Evolutionary conservation across 1,284 basidiomycete genomes (phyloP).

Genomic region (Rhodotorula sp.): DNA sequence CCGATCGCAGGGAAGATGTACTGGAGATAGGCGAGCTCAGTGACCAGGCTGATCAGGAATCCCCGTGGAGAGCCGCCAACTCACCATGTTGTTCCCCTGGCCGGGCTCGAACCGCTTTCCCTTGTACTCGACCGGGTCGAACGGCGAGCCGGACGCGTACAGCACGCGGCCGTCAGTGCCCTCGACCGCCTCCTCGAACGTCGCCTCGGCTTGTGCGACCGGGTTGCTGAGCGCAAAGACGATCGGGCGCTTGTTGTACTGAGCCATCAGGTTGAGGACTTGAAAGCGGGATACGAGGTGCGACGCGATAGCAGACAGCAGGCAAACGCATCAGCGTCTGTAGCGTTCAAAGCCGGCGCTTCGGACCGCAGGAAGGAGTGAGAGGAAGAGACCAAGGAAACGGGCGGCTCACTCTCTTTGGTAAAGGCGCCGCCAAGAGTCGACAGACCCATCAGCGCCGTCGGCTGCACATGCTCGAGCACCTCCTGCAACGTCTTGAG

Average conservation of each 20-base stretch:
- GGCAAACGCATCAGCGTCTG: no score
- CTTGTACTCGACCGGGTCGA: constrained; percentile 64
- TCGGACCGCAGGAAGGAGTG: background rate
- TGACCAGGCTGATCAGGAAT: no score
- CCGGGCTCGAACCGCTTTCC: constrained; percentile 70
- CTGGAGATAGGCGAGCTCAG: background rate
- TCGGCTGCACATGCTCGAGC: constrained; percentile 81
- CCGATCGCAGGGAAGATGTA: no score
- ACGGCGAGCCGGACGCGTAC: constrained; percentile 89
- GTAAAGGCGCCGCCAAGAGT: constrained; percentile 82
- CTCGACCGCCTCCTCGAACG: constrained; percentile 76
- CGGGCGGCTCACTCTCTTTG: constrained; percentile 53
- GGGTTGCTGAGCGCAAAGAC: constrained; percentile 97
- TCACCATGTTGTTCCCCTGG: constrained; percentile 87
- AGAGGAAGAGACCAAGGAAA: no score
- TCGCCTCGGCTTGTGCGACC: constrained; percentile 58
- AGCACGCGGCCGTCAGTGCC: constrained; percentile 69
- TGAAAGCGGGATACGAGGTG: background rate
- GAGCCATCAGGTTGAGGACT: constrained; percentile 76
- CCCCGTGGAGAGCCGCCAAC: constrained; percentile 52
- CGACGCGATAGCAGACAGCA: background rate
- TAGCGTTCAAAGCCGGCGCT: background rate
- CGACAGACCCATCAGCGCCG: constrained; percentile 84
- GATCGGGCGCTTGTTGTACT: constrained; percentile 80
- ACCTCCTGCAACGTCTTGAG: constrained; percentile 75